Evolutionary conservation across 345 rosid species (phyloP).

Genomic region (Reutealis trisperma): DNA sequence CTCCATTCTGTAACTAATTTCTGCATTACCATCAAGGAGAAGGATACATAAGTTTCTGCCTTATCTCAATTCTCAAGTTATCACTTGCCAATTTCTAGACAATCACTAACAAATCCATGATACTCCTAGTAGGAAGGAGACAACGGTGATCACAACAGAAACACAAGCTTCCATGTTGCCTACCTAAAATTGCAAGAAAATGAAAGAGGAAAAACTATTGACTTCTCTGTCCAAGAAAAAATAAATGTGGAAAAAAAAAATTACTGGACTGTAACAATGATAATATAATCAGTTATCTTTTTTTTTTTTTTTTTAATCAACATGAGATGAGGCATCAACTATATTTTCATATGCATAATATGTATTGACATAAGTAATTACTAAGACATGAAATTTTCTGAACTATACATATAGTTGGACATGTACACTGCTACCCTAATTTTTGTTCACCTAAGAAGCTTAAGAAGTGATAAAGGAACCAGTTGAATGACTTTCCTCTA

Average conservation of each 20-base stretch:
- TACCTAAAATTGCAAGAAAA: too few species aligned
- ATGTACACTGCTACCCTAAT: background rate
- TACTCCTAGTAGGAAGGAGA: too few species aligned
- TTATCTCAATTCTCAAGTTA: too few species aligned
- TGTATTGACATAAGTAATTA: background rate
- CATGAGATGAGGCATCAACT: background rate
- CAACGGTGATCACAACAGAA: background rate
- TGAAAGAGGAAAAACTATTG: background rate
- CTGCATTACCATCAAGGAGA: background rate
- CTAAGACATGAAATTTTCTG: background rate
- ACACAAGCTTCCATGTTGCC: too few species aligned
- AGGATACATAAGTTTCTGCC: background rate
- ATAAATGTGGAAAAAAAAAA: background rate
- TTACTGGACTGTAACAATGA: background rate
- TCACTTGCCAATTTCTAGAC: background rate
- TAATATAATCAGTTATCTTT: background rate
- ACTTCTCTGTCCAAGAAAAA: background rate
- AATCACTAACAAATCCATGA: background rate
- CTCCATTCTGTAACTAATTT: background rate
- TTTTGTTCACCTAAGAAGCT: background rate
- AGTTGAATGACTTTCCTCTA: slow-evolving; percentile 2
- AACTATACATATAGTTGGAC: background rate
- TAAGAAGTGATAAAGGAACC: slow-evolving; percentile 7
- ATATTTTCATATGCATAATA: background rate
- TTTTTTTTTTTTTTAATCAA: background rate